Evolutionary conservation across 2,329 filamentous ascomycete genomes (phyloP).

Genomic region (Ophiocordyceps camponoti-saundersi): DNA sequence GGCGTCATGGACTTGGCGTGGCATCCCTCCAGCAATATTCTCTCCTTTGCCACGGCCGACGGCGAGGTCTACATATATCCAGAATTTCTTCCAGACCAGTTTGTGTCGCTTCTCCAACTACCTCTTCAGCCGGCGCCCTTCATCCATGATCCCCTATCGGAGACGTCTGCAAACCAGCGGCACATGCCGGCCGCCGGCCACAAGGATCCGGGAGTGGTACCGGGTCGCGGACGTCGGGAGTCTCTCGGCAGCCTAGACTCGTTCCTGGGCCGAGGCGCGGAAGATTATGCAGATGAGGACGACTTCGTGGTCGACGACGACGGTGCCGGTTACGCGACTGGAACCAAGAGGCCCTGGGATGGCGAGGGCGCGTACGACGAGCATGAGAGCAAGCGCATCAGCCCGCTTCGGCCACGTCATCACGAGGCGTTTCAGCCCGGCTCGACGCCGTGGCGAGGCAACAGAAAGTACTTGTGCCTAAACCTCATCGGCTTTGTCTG

Average conservation of each 20-base stretch:
- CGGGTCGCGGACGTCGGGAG: slow-evolving; percentile 38
- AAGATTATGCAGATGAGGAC: slow-evolving; percentile 33
- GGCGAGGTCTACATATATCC: slow-evolving; percentile 87
- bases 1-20: slow-evolving; percentile 77
- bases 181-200: slow-evolving; percentile 33
- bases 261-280: slow-evolving; percentile 46
- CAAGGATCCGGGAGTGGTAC: slow-evolving; percentile 23
- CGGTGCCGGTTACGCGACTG: slow-evolving; percentile 67
- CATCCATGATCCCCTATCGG: slow-evolving; percentile 61
- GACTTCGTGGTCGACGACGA: slow-evolving; percentile 94
- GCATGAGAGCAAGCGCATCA: slow-evolving; percentile 29
- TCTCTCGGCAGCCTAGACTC: slow-evolving; percentile 67
- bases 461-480: slow-evolving; percentile 81
- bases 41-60: slow-evolving; percentile 83
- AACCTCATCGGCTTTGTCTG: slow-evolving; percentile 91
- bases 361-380: slow-evolving; percentile 32
- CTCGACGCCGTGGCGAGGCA: slow-evolving; percentile 88
- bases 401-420: slow-evolving; percentile 41
- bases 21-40: slow-evolving; percentile 77
- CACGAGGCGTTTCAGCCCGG: slow-evolving; percentile 87
- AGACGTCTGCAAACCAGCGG: slow-evolving; percentile 49
- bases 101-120: slow-evolving; percentile 36
- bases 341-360: slow-evolving; percentile 31
- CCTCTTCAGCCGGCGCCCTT: slow-evolving; percentile 63
- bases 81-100: slow-evolving; percentile 46